Evolutionary conservation across 257 asterid species (phyloP), one percentile per base, ranked within the genome.

Genomic region (Ophiorrhiza pumila): DNA sequence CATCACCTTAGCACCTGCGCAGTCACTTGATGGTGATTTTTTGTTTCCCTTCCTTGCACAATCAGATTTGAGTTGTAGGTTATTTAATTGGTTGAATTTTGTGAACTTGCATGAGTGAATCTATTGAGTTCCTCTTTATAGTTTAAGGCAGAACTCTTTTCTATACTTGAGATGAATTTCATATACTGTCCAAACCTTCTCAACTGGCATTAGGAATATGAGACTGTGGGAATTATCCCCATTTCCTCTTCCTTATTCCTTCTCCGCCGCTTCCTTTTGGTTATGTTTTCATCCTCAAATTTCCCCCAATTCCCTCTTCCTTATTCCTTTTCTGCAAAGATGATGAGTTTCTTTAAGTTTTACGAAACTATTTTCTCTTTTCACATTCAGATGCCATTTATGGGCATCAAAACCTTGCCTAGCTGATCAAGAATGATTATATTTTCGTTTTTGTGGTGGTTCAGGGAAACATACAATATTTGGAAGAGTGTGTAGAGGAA

Each of bases 391-490:
- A 41, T 34, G 46, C 47, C 34, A 31, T 31, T 31, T 42, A 43
- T 41, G 29, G 1, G 59, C 42, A 35, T 31, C 22, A n/a, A 35
- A 68, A 66, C 45, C 14, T 43, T 8, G 20, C 3, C 14, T 22
- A 66, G 71, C 53, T 67, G 43, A 2, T 52, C 42, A 47, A 68
- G 56, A 32, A 37, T 0, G 8, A 14, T 14, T 39, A 25, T 12
- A 10, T 61, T 49, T 39, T 66, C 23, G 37, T 45, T 50, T 50
- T n/a, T 13, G 52, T 55, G 35, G 9, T 65, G 71, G 50, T 68
- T n/a, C 75, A 93, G 98, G 99, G 76, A 94, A 94, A 25, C 98
- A 95, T 79, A 89, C 99, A 22, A 89, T 95, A 82, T 95, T 95
- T 74, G 99, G 98, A 68, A 85, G 99, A 81, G 94, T 90, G 57